Conservation (phyloP, 2,329 filamentous ascomycete species). For the Nigrograna mackinnonii region DNA sequence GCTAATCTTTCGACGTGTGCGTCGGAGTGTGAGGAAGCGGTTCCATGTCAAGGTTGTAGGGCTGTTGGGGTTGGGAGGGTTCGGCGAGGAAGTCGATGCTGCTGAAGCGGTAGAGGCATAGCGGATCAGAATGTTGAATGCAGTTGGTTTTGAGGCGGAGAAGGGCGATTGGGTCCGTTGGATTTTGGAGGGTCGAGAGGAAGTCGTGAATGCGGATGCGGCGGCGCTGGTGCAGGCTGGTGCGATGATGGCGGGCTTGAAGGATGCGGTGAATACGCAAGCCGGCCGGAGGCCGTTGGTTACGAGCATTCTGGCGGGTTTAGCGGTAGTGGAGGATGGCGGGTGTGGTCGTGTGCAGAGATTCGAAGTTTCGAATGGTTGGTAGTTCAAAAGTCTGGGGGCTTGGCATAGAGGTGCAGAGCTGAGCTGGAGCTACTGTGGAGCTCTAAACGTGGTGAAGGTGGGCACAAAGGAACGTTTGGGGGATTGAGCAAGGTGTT, state of each 20-base stretch:
- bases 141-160: constrained; percentile 8
- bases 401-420: background rate
- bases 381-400: background rate
- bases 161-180: constrained; percentile 16
- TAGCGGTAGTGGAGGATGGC: background rate
- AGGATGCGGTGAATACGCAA: constrained; percentile 30
- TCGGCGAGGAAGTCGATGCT: constrained; percentile 11
- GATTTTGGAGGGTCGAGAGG: constrained; percentile 25
- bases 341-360: background rate
- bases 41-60: constrained; percentile 67
- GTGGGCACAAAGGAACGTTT: no score
- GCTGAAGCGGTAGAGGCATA: constrained; percentile 24
- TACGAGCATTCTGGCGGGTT: constrained; percentile 25
- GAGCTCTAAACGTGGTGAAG: no score
- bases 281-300: constrained; percentile 34
- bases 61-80: constrained; percentile 16
- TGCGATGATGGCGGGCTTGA: constrained; percentile 27
- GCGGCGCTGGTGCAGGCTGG: constrained; percentile 21
- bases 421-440: no score
- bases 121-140: constrained; percentile 15
- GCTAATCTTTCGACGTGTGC: constrained; percentile 81
- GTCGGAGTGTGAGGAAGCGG: constrained; percentile 87
- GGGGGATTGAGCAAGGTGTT: no score
- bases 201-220: constrained; percentile 30
- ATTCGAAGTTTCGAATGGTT: background rate